Evolutionary conservation across 495 filamentous ascomycete genomes (phyloP), one percentile per base, ranked within the genome.

Genomic region (Xylaria acuta): DNA sequence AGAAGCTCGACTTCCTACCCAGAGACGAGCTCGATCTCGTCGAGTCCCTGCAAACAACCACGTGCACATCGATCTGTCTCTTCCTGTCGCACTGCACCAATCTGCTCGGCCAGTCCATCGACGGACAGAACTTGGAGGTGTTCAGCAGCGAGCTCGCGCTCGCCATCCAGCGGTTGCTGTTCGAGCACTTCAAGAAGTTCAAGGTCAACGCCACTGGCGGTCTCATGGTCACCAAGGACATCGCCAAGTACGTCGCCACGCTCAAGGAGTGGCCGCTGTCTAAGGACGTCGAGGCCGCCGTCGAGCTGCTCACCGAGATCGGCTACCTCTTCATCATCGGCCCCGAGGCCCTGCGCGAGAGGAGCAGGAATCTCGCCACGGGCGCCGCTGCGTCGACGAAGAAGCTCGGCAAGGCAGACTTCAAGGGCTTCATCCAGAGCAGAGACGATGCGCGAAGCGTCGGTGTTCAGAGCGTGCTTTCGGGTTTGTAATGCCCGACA

Each of bases 311-410:
- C 69, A 89, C 92, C 43, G 97, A 98, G 83, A 94, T 99, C 71
- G 95, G 94, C n/a, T 97, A 93, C 80, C 81, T 99, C 59, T 99
- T 98, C 78, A 96, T 98, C 51, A 94, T 98, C 81, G 93, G 94
- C 25, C 90, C 92, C 16, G 95, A 98, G 83, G 95, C 94, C 41
- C 82, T 98, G 69, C 86, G 91, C 56, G 95, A 97, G 83, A 86
- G 93, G 65, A 82, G 82, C 51, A 74, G 86, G 38, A 87, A 85
- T 64, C 83, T 97, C 78, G 89, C 91, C 0, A 54, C 76, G 16
- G 71, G 88, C 85, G 40, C 80, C 65, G 63, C 71, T 43, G 34
- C 80, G 80, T 71, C 81, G 14, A 81, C 75, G 41, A 88, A 76
- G 84, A 88, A 82, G 82, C 78, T 88, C 77, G 83, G 75, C 74